Conservation (phyloP, 1,139 yeast genomes). For the Yamadazyma trypodendri region DNA sequence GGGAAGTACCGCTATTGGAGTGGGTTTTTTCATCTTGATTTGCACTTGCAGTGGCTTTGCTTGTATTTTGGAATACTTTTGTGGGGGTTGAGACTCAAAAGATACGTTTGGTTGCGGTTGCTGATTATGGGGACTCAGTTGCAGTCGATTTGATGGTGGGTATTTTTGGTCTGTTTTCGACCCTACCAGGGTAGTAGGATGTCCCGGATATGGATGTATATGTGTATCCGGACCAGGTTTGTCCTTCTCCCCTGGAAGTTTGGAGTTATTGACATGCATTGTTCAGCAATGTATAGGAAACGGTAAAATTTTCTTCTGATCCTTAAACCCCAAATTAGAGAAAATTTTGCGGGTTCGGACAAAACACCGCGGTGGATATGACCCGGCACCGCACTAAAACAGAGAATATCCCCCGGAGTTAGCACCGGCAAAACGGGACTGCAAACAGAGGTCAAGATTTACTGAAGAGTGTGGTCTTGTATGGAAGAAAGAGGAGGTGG, state of each 20-base stretch:
- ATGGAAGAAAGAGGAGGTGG: no score
- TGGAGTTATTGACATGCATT: constrained; percentile 2
- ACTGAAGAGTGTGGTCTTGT: no score
- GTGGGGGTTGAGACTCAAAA: constrained; percentile 7
- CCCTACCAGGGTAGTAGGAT: background rate
- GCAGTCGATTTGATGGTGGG: background rate
- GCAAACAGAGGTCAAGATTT: background rate
- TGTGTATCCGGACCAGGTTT: background rate
- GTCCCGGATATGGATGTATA: background rate
- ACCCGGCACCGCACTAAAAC: background rate
- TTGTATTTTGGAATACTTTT: constrained; percentile 38
- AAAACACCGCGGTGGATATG: background rate
- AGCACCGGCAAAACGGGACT: constrained; percentile 1
- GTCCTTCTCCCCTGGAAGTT: background rate
- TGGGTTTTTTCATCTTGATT: constrained; percentile 15
- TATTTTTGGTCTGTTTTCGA: background rate
- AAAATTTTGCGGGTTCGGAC: constrained; percentile 3
- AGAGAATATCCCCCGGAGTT: background rate
- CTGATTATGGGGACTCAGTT: background rate
- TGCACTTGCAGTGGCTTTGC: constrained; percentile 31
- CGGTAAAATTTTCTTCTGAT: constrained; percentile 1
- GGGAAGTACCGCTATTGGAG: constrained; percentile 27
- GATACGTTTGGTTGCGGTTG: background rate
- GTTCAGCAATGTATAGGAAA: background rate
- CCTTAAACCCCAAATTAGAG: constrained; percentile 4